Conservation (phyloP, 2,329 filamentous ascomycete species). For the Metarhizium rileyi region DNA sequence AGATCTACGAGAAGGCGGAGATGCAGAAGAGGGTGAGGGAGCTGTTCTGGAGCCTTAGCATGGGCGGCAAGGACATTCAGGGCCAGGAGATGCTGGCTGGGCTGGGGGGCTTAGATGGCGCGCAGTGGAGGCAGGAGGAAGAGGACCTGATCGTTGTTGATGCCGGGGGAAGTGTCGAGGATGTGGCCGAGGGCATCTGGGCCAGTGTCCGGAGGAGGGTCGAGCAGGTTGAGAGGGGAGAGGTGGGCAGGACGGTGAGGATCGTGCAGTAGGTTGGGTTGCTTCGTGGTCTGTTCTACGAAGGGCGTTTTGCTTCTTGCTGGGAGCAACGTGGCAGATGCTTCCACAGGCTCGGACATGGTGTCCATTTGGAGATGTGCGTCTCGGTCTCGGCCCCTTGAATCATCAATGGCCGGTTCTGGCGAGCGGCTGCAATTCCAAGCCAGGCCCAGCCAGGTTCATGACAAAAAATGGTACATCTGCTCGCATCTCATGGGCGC, state of each 20-base stretch:
- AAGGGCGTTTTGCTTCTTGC: too few species aligned
- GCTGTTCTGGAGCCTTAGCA: slow-evolving; percentile 54
- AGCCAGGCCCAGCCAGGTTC: too few species aligned
- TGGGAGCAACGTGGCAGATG: too few species aligned
- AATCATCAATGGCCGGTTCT: too few species aligned
- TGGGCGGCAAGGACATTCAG: slow-evolving; percentile 29
- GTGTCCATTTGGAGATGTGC: too few species aligned
- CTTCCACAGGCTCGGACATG: too few species aligned
- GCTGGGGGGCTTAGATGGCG: slow-evolving; percentile 13
- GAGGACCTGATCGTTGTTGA: slow-evolving; percentile 46
- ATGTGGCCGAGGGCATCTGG: slow-evolving; percentile 48
- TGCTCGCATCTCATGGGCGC: too few species aligned
- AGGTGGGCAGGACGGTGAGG: slow-evolving; percentile 36
- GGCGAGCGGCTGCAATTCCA: too few species aligned
- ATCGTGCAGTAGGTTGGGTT: slow-evolving; percentile 20
- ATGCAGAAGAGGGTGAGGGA: slow-evolving; percentile 74
- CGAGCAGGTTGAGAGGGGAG: slow-evolving; percentile 38
- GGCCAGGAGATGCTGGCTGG: slow-evolving; percentile 14
- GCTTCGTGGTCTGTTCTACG: too few species aligned
- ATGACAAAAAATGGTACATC: too few species aligned
- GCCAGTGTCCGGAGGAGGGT: slow-evolving; percentile 35
- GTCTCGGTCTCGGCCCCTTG: too few species aligned
- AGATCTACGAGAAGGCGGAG: slow-evolving; percentile 77
- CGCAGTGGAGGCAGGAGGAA: slow-evolving; percentile 36
- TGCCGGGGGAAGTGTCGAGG: slow-evolving; percentile 44